These are phyloP conservation scores for Circinella umbellata DNA, from an alignment of 371 early-diverging fungal species.

Conservation along the genomic window DNA sequence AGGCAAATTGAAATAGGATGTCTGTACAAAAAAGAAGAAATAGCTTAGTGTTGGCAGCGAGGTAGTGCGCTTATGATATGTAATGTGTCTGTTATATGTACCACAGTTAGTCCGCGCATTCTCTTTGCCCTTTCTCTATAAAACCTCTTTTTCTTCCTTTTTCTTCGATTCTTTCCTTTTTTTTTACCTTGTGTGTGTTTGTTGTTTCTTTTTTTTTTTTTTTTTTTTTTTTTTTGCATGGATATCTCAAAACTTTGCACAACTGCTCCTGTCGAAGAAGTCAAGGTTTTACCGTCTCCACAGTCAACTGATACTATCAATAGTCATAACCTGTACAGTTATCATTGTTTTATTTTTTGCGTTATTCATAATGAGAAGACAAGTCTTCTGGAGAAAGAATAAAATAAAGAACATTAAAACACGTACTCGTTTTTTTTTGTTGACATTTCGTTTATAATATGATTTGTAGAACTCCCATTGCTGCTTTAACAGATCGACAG, in stretches of 20 bases:
- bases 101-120: too few species aligned
- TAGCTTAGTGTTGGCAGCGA: too few species aligned
- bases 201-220: neutral
- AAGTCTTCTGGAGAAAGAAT: too few species aligned
- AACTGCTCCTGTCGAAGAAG: neutral
- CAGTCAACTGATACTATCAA: neutral
- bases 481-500: neutral
- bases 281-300: conserved; percentile 1
- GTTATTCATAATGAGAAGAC: too few species aligned
- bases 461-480: neutral
- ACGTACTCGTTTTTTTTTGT: neutral
- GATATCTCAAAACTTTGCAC: conserved; percentile 15
- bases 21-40: too few species aligned
- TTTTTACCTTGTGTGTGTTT: too few species aligned
- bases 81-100: too few species aligned
- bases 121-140: too few species aligned
- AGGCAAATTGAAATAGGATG: too few species aligned
- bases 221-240: conserved; percentile 8
- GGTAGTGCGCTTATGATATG: too few species aligned
- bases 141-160: neutral
- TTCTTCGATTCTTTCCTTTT: conserved; percentile 1
- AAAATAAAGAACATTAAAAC: neutral
- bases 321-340: neutral
- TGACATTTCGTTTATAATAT: neutral
- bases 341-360: neutral